Percentiles rank a stretch among this genome's conserved stretches.
phyloP scores from a whole-genome alignment of 495 filamentous ascomycete species.

The Sporormia fimetaria region DNA sequence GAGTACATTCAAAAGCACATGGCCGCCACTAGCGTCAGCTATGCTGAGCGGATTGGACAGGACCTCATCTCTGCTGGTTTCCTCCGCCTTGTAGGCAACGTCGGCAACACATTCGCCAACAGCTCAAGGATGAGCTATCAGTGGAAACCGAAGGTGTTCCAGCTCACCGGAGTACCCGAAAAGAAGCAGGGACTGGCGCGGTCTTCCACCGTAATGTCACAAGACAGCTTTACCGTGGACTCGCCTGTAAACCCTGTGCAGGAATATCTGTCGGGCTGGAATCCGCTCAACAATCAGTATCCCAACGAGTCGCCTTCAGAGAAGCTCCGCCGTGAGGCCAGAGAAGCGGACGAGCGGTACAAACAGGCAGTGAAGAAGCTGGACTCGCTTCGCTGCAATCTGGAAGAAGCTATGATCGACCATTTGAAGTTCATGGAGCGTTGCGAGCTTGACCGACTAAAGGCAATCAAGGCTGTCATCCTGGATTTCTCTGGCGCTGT shows the following conservation, averaged over 20 bases:
- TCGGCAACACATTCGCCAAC: slow-evolving; percentile 92
- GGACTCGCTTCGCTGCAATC: slow-evolving; percentile 77
- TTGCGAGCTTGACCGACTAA: slow-evolving; percentile 89
- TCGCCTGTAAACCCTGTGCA: slow-evolving; percentile 62
- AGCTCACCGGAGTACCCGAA: slow-evolving; percentile 74
- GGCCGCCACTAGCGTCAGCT: slow-evolving; percentile 68
- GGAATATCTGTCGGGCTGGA: slow-evolving; percentile 84
- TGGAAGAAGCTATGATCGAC: slow-evolving; percentile 87
- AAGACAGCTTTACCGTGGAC: slow-evolving; percentile 44
- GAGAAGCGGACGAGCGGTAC: slow-evolving; percentile 87
- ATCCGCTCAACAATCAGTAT: slow-evolving; percentile 75
- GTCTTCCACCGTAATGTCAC: slow-evolving; percentile 49
- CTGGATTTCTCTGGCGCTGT: slow-evolving; percentile 96
- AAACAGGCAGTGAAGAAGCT: slow-evolving; percentile 73
- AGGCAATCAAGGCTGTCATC: slow-evolving; percentile 95
- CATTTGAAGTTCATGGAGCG: slow-evolving; percentile 95
- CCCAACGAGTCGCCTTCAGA: slow-evolving; percentile 85
- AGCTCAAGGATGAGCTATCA: slow-evolving; percentile 96
- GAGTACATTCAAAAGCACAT: slow-evolving; percentile 87
- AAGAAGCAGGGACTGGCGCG: slow-evolving; percentile 64
- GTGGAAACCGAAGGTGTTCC: slow-evolving; percentile 86
- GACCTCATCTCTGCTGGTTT: slow-evolving; percentile 82
- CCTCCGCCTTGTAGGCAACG: slow-evolving; percentile 80
- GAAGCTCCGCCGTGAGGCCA: slow-evolving; percentile 75
- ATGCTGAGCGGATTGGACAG: slow-evolving; percentile 87